Base-by-base conservation (phyloP, 768 basidiomycete species). In the Sporobolomyces phaffii region DNA sequence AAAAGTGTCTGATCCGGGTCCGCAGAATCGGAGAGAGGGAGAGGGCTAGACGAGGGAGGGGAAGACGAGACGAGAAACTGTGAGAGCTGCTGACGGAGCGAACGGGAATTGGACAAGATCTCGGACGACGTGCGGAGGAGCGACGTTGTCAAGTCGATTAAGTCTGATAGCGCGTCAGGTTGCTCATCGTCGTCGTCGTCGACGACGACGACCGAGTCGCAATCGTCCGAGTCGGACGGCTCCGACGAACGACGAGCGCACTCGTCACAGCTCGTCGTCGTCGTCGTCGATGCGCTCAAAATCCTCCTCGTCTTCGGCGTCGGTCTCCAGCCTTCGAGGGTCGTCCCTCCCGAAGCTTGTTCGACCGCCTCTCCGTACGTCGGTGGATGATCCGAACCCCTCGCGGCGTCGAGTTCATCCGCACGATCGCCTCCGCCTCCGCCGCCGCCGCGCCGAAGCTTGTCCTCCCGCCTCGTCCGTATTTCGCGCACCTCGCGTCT, bases 321-420 rank as follows among this genome's bases (percentile, higher is more conserved):
- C 45, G 45, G 11, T 26, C n/a, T n/a, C n/a, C n/a, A n/a, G n/a
- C n/a, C n/a, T n/a, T n/a, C n/a, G n/a, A n/a, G 38, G 17, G 10
- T 9, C 38, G 38, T 17, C 38, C 38, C 38, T 38, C 29, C n/a
- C 20, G 48, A 49, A 22, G 6, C 17, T 34, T 15, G 31, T 40
- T 54, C 53, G n/a, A 54, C 29, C 53, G 53, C 53, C 40, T 40
- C 36, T 28, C 14, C 36, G 20, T 54, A 54, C 15, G 53, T 15
- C 2, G 53, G 53, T n/a, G 53, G 53, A n/a, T 38, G 53, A n/a
- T n/a, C n/a, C n/a, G n/a, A n/a, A n/a, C n/a, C n/a, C n/a, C n/a
- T n/a, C n/a, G n/a, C n/a, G n/a, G n/a, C n/a, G 24, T 52, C 51
- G 11, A 24, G 24, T 50, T 50, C n/a, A n/a, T n/a, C n/a, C n/a